Base-by-base conservation (phyloP, 1,284 basidiomycete genomes). In the Cutaneotrichosporon cutaneum region DNA sequence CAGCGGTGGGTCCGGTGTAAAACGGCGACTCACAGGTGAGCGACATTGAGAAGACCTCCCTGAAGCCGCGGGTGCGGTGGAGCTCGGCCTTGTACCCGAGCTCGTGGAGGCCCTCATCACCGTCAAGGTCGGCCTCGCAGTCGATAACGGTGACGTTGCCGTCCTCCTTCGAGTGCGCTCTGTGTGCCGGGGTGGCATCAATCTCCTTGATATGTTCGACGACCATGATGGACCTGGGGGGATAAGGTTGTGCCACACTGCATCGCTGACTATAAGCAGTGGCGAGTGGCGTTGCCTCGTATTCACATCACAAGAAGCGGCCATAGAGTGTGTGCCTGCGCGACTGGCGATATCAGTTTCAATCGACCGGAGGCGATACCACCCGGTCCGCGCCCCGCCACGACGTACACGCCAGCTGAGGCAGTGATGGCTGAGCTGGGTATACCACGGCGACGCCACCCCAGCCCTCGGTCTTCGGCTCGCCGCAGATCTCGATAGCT, bases 1-100 rank as follows among this genome's bases (percentile, higher is more conserved):
- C 9, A 54, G 50, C 11, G 24, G 26, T 22, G 6, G 26, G 11
- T n/a, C n/a, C n/a, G n/a, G n/a, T 21, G 16, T 16, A 16, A 13
- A 11, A 26, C 32, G 8, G 21, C 18, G 7, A 64, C 62, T 27
- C 51, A 56, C 63, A 62, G 8, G 63, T 62, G 24, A 65, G 8
- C 7, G 45, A 52, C 63, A 65, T 62, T 10, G 54, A 36, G 16
- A 65, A 51, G 1, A 55, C 44, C 30, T 61, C 58, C 6, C 32
- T 44, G 47, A 65, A 65, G 8, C 63, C 63, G 4, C 63, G 60
- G 2, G 54, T 47, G 6, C 63, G 63, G 9, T 59, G 58, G 10
- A 65, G 44, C 39, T 65, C 54, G 24, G 60, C 58, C 42, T 59
- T 62, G 63, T 65, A 65, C 16, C 63, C 63, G 4, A 65, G 58